Base-by-base conservation (phyloP, 2,329 filamentous ascomycete species). In the Monilinia aucupariae region DNA sequence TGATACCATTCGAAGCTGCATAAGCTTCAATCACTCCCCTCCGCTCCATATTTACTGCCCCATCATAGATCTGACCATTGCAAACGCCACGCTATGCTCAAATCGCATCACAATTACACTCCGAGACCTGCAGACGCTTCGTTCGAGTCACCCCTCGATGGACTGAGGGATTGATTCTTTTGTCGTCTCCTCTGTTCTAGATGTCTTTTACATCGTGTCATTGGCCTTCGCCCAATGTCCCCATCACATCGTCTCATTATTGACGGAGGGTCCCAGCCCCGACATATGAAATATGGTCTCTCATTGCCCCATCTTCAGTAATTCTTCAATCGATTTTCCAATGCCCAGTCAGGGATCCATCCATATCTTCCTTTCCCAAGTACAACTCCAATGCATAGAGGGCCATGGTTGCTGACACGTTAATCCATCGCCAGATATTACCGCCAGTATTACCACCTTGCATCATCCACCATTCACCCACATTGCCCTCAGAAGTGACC, bases 401-500 rank as follows among this genome's bases (percentile, higher is more conserved):
- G 8, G 83, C 83, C 89, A 97, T 96, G 0, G 92, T 97, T 56
- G 88, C 86, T 7, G 87, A 90, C 49, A 97, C 82, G 70, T 99
- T 99, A 69, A 94, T 84, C 94, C 94, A 97, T 61, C 92, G 84
- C 90, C 91, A 96, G 22, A 90, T 83, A 73, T 94, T 96, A 22
- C 92, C 91, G 15, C 91, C 92, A 4, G 86, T 80, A 70, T 92
- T 90, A 7, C 89, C 91, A 20, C 91, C 90, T 71, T 92, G 87
- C 59, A 90, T 86, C 2, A 88, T 92, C 92, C 92, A 97, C 80
- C 92, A 89, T 65, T 86, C 84, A 20, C 82, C 83, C 65, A 86
- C 83, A 64, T 82, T 78, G 32, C 83, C 85, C 66, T 88, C 85
- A 59, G 81, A 78, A 27, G 78, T 84, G 20, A 82, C 88, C 13